Evolutionary conservation across 306 rosid species (phyloP), one percentile per base, ranked within the genome.

Genomic region (Fragaria vesca): DNA sequence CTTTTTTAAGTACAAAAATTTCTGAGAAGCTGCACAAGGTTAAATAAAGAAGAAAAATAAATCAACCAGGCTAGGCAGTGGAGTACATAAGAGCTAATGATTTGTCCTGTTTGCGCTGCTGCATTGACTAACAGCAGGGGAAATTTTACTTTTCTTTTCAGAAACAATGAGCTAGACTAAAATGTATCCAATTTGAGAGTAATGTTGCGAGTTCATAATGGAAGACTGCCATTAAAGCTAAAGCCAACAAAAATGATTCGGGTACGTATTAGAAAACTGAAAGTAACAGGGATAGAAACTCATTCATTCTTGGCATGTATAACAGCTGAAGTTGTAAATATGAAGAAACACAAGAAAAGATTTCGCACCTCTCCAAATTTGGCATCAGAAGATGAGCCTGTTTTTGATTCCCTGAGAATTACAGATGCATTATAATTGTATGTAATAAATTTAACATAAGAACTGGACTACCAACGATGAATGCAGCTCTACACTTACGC

Each of bases 351-450:
- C 4, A 28, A 63, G 86, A 74, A 38, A 79, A 77, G 79, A 81
- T 71, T 82, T 51, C 51, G 70, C 78, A 95, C 98, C 98, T 95
- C 98, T 87, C 98, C 98, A 81, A 95, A 95, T 78, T 91, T 95
- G 18, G 88, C 81, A 76, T 95, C 98, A 38, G 96, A 83, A 58
- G 90, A 85, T 70, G 91, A 66, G 54, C 91, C 90, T 50, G 88
- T 73, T 79, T 74, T 88, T 45, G 93, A 81, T 85, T 92, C 98
- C 97, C 98, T 95, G 93, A 13, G 67, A 78, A 89, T 74, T 80
- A 78, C 58, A 83, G 66, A 28, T 28, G 87, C 40, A 82, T 78
- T 68, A 66, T 48, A 72, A 73, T 55, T 78, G 57, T 52, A 67
- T 55, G 71, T 67, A 69, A 48, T 3, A 78, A 42, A 45, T 32